Base-by-base conservation (phyloP, 1,284 basidiomycete species). In the Marasmius fiardii region DNA sequence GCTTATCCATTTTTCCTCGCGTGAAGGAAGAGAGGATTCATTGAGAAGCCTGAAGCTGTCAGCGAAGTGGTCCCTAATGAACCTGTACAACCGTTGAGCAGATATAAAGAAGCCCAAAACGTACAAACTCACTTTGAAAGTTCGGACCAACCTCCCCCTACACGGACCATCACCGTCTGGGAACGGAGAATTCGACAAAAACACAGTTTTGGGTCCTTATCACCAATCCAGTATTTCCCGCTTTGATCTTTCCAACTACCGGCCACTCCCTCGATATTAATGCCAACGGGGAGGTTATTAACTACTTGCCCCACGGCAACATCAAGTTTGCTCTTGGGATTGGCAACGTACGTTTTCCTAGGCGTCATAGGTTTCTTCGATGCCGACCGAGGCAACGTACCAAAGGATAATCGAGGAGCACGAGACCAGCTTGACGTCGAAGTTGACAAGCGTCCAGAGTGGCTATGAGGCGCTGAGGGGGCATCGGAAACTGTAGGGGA, bases 141-240 rank as follows among this genome's bases (percentile, higher is more conserved):
- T 69, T 95, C 93, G 54, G 84, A 76, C 94, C 94, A 96, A n/a
- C 94, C 94, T 45, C 94, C 94, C 28, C 94, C 93, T 16, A 95
- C 92, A 58, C 93, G 84, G 41, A 97, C 93, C 94, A 97, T 96
- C 59, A 96, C 94, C 0, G 90, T 95, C 62, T 92, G 88, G 2
- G 90, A 93, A n/a, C 92, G 84, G 34, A 96, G 72, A 55, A 96
- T 95, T 20, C 94, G 83, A 69, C 93, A 95, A 68, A 95, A 96
- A 69, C 92, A 93, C 18, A 95, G 75, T 67, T 88, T 93, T 1
- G 93, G 84, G 51, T 93, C 90, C 60, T 90, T 83, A 60, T 91
- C 86, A 10, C 94, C 94, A 63, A 97, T 96, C 92, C 92, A 95
- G 68, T 97, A 97, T 66, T 93, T 93, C 16, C 94, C 94, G 58